A percentile compares a stretch with the other conserved stretches of the same genome.
Conservation (phyloP, 331 rosid species). For the Acacia concinna region DNA sequence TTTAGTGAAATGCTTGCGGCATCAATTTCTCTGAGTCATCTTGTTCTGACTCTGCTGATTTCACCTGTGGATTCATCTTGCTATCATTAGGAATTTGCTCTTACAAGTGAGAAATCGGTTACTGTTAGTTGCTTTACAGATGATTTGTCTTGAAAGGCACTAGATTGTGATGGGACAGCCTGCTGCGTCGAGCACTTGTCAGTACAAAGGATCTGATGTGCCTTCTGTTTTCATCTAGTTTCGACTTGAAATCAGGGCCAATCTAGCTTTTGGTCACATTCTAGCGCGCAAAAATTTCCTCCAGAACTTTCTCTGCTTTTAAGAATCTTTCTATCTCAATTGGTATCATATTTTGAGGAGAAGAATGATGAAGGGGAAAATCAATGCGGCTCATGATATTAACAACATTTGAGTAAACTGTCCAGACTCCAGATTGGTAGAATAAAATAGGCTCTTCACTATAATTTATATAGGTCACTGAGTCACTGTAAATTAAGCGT, state of each 20-base stretch:
- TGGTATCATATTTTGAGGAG: background rate
- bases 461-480: too few species aligned
- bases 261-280: constrained; percentile 32
- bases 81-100: constrained; percentile 18
- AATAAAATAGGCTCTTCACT: too few species aligned
- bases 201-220: background rate
- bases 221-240: background rate
- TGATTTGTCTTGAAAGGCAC: background rate
- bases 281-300: constrained; percentile 2
- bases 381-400: background rate
- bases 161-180: constrained; percentile 17
- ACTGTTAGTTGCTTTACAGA: background rate
- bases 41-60: background rate
- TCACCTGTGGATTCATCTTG: constrained; percentile 17
- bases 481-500: too few species aligned
- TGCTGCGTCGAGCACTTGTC: constrained; percentile 22
- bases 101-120: background rate
- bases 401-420: background rate
- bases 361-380: constrained; percentile 25
- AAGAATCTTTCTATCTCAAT: background rate
- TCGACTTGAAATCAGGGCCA: background rate
- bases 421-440: too few species aligned
- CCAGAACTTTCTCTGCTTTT: accelerated
- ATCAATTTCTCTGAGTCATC: background rate
- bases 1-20: constrained; percentile 14